A percentile compares a stretch with the other conserved stretches of the same genome.
Conservation (phyloP, 305 asterid species). For the Lippia alba region DNA sequence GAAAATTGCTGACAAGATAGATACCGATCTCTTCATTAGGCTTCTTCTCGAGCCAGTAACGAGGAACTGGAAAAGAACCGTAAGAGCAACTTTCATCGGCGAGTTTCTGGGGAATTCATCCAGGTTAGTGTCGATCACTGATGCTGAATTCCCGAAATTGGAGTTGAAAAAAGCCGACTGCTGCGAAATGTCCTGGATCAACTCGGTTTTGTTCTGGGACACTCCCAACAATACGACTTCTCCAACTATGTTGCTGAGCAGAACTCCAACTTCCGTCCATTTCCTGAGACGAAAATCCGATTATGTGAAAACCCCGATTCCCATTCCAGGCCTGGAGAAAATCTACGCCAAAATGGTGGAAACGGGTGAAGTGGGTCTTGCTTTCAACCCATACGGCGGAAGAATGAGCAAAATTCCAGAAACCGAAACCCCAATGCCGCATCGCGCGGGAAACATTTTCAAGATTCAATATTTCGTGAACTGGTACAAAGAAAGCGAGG, state of each 20-base stretch:
- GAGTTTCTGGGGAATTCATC: slow-evolving; percentile 48
- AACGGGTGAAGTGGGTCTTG: slow-evolving; percentile 52
- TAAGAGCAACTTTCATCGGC: slow-evolving; percentile 54
- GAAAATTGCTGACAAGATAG: slow-evolving; percentile 40
- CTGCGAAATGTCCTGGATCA: slow-evolving; percentile 63
- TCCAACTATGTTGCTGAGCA: slow-evolving; percentile 34
- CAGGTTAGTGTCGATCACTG: slow-evolving; percentile 36
- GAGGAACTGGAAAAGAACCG: slow-evolving; percentile 28
- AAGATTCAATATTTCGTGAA: slow-evolving; percentile 60
- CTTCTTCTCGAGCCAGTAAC: slow-evolving; percentile 48
- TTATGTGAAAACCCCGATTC: slow-evolving; percentile 55
- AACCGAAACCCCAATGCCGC: slow-evolving; percentile 59
- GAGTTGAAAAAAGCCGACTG: slow-evolving; percentile 45
- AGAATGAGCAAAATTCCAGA: slow-evolving; percentile 50
- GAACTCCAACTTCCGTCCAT: slow-evolving; percentile 45
- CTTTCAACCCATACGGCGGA: slow-evolving; percentile 66
- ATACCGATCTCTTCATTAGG: slow-evolving; percentile 56
- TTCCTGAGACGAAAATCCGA: slow-evolving; percentile 66
- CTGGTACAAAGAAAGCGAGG: slow-evolving; percentile 54
- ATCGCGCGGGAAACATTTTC: slow-evolving; percentile 58
- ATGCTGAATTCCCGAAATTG: slow-evolving; percentile 43
- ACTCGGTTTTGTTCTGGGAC: slow-evolving; percentile 57
- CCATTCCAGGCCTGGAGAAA: slow-evolving; percentile 36
- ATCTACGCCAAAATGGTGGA: slow-evolving; percentile 44
- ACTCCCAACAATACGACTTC: slow-evolving; percentile 49